Evolutionary conservation across 2,329 filamentous ascomycete species (phyloP), one percentile per base, ranked within the genome.

Genomic region (Hypoxylon sp.): DNA sequence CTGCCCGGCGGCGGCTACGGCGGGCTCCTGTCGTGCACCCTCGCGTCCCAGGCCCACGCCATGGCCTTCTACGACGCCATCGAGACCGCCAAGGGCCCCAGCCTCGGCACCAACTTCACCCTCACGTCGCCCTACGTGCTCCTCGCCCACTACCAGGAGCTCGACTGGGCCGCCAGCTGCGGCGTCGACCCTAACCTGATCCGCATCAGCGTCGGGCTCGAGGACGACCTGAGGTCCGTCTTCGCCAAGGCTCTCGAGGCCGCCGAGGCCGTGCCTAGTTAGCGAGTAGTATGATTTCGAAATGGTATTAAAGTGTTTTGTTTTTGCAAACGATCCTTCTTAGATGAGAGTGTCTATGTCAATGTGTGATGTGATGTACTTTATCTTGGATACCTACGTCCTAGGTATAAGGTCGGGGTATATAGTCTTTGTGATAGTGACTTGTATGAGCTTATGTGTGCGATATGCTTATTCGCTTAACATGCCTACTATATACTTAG

Each of bases 31-130:
- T 97, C 92, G 2, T 87, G 93, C 31, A 91, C 89, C 0, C 96
- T 98, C 69, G 78, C 90, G 66, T 81, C 81, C 1, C 85, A 82
- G 54, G 79, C 81, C 24, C 87, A 93, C 61, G 91, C 94, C 0
- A 79, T 91, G 50, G 83, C 85, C 0, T 97, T 98, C 73, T 97
- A 89, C 74, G 92, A 99, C 75, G 82, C 84, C 10, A 78, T 99
- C 13, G 87, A 96, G 61, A 95, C 92, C 1, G 88, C 92, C 33
- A 99, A 99, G 75, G 95, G 95, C 0, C 95, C 95, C 0, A 97
- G 92, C 74, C 79, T 99, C 46, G 95, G 95, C 2, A 98, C 95
- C 0, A 99, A 99, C 74, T 99, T 99, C 73, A 98, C 95, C 0
- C 79, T 99, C 31, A 89, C 89, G 55, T 96, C 89, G 45, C 95